Evolutionary conservation across 345 rosid species (phyloP).

Genomic region (Hibiscus trionum): DNA sequence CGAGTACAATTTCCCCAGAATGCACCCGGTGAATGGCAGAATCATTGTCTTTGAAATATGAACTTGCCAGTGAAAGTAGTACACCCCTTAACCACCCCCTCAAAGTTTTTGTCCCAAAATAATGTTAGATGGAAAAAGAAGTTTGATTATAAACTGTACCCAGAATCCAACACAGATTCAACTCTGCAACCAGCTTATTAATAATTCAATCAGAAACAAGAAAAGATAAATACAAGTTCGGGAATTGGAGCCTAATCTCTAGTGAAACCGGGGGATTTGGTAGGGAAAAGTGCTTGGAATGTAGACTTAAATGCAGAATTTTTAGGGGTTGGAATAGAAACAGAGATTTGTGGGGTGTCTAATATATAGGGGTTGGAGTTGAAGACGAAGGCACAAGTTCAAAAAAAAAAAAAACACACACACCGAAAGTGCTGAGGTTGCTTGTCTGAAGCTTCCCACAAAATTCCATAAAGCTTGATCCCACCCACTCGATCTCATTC

Average conservation of each 20-base stretch:
- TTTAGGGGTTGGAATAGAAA: not conserved
- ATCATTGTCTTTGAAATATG: conserved; percentile 45
- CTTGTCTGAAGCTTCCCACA: not conserved
- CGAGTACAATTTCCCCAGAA: conserved; percentile 44
- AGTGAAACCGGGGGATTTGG: not conserved
- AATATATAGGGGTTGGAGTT: conserved; percentile 1
- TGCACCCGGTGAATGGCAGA: conserved; percentile 42
- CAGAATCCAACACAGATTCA: conserved; percentile 18
- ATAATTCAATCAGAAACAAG: not conserved
- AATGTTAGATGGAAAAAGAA: not conserved
- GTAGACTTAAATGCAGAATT: not conserved
- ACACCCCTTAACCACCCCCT: conserved; percentile 27
- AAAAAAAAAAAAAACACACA: not conserved
- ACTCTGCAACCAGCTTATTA: not conserved
- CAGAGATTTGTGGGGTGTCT: not conserved
- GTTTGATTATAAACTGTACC: conserved; percentile 15
- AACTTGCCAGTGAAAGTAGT: conserved; percentile 14
- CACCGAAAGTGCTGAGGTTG: conserved; percentile 10
- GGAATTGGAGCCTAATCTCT: conserved; percentile 1
- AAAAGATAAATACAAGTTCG: not conserved
- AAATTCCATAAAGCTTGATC: conserved; percentile 13
- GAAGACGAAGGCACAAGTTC: not conserved
- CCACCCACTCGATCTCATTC: conserved; percentile 41
- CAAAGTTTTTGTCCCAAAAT: conserved; percentile 8
- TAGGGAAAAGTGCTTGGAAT: not conserved